Conservation (phyloP, 768 basidiomycete genomes). For the Boletus patriciae region DNA sequence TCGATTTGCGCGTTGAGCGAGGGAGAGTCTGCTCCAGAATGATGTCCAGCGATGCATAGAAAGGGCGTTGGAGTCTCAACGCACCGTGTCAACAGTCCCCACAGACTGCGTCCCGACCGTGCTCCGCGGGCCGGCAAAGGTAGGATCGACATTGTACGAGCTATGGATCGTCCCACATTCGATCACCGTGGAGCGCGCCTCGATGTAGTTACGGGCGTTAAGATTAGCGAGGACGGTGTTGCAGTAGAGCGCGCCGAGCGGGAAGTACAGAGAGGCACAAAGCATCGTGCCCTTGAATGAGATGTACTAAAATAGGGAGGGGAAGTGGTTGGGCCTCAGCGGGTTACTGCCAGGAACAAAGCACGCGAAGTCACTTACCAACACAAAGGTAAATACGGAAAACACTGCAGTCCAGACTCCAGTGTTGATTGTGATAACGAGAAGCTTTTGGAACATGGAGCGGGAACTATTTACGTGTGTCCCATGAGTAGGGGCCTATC, state of each 20-base stretch:
- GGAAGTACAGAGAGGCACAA: slow-evolving; percentile 8
- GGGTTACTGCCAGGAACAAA: not conserved
- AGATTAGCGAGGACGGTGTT: slow-evolving; percentile 13
- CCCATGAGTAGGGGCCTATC: not conserved
- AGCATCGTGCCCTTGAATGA: not conserved
- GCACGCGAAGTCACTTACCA: not conserved
- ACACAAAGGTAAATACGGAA: not conserved
- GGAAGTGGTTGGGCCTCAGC: not conserved
- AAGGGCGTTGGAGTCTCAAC: not conserved
- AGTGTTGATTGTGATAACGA: slow-evolving; percentile 12
- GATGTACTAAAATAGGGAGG: not conserved
- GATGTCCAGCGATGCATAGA: not conserved
- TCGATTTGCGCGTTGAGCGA: not conserved
- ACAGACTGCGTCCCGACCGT: not conserved
- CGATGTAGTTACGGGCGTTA: slow-evolving; percentile 4
- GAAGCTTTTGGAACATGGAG: slow-evolving; percentile 6
- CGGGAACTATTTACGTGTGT: not conserved
- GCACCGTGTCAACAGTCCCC: not conserved
- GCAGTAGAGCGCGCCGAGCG: slow-evolving; percentile 13
- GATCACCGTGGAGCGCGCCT: not conserved
- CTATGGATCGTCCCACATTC: not conserved
- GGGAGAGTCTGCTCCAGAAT: not conserved
- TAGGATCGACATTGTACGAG: not conserved
- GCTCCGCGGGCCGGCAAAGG: not conserved
- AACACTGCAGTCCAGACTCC: slow-evolving; percentile 15